Evolutionary conservation across 345 rosid genomes (phyloP).

Genomic region (Hibiscus mutabilis): DNA sequence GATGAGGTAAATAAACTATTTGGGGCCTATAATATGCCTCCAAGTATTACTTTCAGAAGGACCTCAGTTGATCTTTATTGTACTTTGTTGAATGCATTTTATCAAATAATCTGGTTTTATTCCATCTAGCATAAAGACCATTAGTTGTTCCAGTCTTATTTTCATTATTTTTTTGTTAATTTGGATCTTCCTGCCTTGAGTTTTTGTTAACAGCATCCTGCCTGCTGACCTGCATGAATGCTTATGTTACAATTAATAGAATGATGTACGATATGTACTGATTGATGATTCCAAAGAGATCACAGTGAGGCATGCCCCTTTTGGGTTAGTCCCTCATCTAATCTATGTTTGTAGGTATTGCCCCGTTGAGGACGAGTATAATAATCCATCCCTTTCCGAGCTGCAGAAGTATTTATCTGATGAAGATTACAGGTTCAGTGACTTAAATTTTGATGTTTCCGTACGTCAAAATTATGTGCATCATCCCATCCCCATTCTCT

Average conservation of each 20-base stretch:
- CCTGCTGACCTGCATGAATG: neutral
- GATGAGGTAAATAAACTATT: neutral
- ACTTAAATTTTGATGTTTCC: slow-evolving; percentile 6
- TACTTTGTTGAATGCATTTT: neutral
- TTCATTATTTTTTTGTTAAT: neutral
- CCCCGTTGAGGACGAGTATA: slow-evolving; percentile 72
- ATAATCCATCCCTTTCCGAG: slow-evolving; percentile 54
- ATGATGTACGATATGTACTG: neutral
- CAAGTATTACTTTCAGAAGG: neutral
- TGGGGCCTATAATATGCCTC: neutral
- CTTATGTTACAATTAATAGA: neutral
- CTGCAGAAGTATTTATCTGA: slow-evolving; percentile 72
- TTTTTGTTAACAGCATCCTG: neutral
- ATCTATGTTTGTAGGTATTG: slow-evolving; percentile 71
- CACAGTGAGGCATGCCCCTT: neutral
- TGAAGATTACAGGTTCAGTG: slow-evolving; percentile 71
- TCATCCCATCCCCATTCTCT: neutral
- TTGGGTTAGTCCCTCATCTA: neutral
- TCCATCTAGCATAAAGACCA: neutral
- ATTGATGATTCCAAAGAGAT: neutral
- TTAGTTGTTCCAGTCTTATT: neutral
- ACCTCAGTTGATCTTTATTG: neutral
- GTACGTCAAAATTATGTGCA: neutral
- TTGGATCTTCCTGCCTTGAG: neutral
- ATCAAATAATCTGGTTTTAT: neutral